Base-by-base conservation (phyloP, 306 rosid genomes). In the Dicorynia guianensis region DNA sequence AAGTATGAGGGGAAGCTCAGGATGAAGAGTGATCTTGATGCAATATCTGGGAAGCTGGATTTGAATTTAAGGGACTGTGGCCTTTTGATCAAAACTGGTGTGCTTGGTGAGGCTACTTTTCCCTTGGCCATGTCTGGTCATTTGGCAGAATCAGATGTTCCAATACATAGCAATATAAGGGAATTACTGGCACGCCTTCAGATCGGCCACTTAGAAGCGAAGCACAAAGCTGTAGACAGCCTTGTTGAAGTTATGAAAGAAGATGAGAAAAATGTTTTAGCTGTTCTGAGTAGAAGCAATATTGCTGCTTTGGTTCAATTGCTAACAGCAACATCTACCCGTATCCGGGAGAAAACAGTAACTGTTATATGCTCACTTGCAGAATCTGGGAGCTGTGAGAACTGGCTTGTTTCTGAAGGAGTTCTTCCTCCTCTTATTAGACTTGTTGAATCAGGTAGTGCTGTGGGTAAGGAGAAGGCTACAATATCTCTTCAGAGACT, bases 1-100 rank as follows among this genome's bases (percentile, higher is more conserved):
- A 95, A 81, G 74, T 85, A 84, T 17, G 96, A 90, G 65, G 98
- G 98, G 58, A 95, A 95, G 87, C 97, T 95, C 64, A 62, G 67
- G 79, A 95, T 92, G 95, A 97, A 95, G 82, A 95, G 96, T 54
- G 91, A 95, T 82, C 88, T 95, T 8, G 98, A 92, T 53, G 78
- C 96, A 0, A 76, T 95, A 67, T 79, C 84, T 0, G 97, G 96
- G 63, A 92, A 89, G 61, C 72, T 95, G 71, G 98, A 95, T 67
- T 87, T 95, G 81, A 92, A 87, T 83, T 86, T 95, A 58, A 82
- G 91, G 54, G 98, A 95, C 54, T 95, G 96, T 59, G 81, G 89
- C 19, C 93, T 92, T 55, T 76, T 95, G 86, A 86, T 95, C 84
- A 95, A 90, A 87, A 90, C 98, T 3, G 98, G 97, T 62, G 89